Conservation (phyloP, 805 yeast species). For the Saccharomycopsis microspora region DNA sequence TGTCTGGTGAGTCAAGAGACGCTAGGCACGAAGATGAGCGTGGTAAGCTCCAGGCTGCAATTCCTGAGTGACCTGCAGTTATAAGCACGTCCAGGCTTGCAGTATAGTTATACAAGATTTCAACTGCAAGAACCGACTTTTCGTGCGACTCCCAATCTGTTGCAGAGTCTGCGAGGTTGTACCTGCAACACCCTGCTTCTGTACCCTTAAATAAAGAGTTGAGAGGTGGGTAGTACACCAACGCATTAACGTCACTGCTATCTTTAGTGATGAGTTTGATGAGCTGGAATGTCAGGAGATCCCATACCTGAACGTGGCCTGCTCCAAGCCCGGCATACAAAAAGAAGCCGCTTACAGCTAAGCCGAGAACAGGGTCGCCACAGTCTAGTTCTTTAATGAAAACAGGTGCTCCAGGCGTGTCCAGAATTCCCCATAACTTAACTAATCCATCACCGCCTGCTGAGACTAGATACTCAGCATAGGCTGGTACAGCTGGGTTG, state of each 20-base stretch:
- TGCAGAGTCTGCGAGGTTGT: constrained; percentile 10
- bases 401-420: constrained; percentile 16
- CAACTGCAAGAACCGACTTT: constrained; percentile 10
- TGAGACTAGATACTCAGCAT: constrained; percentile 35
- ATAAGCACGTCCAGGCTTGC: constrained; percentile 6
- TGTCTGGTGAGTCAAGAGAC: background rate
- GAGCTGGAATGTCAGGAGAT: constrained; percentile 69
- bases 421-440: constrained; percentile 60
- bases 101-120: constrained; percentile 16
- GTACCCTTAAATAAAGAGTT: constrained; percentile 49
- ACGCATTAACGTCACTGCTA: constrained; percentile 44
- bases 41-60: constrained; percentile 16
- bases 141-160: constrained; percentile 60
- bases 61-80: constrained; percentile 15
- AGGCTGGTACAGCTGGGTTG: constrained; percentile 14
- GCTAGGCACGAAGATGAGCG: background rate
- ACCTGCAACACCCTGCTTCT: constrained; percentile 11
- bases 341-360: constrained; percentile 52
- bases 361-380: constrained; percentile 60
- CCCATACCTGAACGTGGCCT: constrained; percentile 78
- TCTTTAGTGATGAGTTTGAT: constrained; percentile 32
- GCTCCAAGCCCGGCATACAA: constrained; percentile 74
- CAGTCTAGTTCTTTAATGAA: constrained; percentile 38
- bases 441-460: constrained; percentile 90
- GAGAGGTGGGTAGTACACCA: constrained; percentile 38